A percentile compares a stretch with the other conserved stretches of the same genome.
Evolutionary conservation across 768 basidiomycete species (phyloP).

Genomic region (Zangia roseola): DNA sequence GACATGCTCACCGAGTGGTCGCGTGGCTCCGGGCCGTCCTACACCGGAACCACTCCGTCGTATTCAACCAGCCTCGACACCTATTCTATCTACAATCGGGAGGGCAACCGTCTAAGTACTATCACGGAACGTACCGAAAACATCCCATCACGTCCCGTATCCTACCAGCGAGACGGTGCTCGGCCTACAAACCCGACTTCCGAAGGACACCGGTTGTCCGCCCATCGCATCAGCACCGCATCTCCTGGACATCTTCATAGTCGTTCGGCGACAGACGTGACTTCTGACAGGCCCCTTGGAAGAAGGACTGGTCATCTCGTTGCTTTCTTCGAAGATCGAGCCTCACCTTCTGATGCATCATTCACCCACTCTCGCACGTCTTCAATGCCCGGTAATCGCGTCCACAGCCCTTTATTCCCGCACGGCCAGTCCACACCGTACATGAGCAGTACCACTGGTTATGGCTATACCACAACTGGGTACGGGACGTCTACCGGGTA

Average conservation of each 20-base stretch:
- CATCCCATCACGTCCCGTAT: conserved; percentile 53
- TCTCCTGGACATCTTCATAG: conserved; percentile 45
- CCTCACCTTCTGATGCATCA: conserved; percentile 36
- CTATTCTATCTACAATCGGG: conserved; percentile 37
- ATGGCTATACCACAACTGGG: conserved; percentile 35
- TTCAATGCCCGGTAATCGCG: conserved; percentile 45
- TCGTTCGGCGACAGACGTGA: conserved; percentile 60
- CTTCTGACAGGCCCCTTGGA: conserved; percentile 42
- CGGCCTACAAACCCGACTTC: conserved; percentile 40
- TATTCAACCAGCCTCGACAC: conserved; percentile 39
- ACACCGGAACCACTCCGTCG: conserved; percentile 34
- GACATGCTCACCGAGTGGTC: conserved; percentile 68
- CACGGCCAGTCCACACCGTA: conserved; percentile 42
- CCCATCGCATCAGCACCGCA: conserved; percentile 36
- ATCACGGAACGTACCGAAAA: conserved; percentile 82
- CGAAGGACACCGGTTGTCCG: conserved; percentile 49
- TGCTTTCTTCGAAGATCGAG: conserved; percentile 66
- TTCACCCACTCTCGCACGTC: conserved; percentile 52
- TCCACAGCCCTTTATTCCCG: conserved; percentile 31
- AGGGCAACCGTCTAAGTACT: conserved; percentile 59
- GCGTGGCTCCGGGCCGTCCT: conserved; percentile 37
- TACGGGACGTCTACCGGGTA: conserved; percentile 31
- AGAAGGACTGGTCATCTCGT: conserved; percentile 68
- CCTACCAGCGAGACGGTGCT: conserved; percentile 36
- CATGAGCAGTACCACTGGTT: conserved; percentile 34